A percentile compares a stretch with the other conserved stretches of the same genome.
phyloP scores from a whole-genome alignment of 2,329 filamentous ascomycete genomes.

The Fusarium illudens region DNA sequence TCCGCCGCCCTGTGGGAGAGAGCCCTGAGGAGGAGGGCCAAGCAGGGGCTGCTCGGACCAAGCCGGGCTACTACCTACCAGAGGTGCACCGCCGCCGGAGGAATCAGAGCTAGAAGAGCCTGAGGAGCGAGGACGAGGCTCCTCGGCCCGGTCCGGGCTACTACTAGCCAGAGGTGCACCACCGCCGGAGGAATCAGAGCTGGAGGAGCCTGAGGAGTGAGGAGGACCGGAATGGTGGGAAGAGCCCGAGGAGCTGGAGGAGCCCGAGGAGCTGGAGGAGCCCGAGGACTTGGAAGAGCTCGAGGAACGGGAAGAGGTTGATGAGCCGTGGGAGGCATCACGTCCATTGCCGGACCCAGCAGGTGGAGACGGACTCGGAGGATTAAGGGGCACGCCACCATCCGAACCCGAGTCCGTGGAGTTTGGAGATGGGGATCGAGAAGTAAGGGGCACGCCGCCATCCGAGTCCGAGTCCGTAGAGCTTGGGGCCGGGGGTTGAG shows the following conservation, averaged over 20 bases:
- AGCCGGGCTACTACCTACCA: not conserved
- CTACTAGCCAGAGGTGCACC: not conserved
- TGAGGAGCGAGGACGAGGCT: not conserved
- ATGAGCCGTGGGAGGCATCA: not conserved
- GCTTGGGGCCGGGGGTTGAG: not conserved
- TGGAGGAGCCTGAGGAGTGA: not conserved
- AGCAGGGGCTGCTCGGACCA: not conserved
- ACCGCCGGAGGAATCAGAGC: not conserved
- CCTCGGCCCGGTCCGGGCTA: not conserved
- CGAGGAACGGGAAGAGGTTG: not conserved
- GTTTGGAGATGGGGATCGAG: not conserved
- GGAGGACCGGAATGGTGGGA: not conserved
- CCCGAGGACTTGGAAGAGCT: not conserved
- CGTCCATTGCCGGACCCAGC: not conserved
- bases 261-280: not conserved
- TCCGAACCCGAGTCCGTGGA: not conserved
- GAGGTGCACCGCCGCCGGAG: not conserved
- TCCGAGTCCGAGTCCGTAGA: not conserved
- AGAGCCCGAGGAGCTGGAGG: not conserved
- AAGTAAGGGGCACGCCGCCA: not conserved
- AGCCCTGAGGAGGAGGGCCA: too few relatives aligned
- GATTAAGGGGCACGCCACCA: not conserved
- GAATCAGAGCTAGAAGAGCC: not conserved
- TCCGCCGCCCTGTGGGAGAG: not conserved
- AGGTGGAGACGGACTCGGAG: not conserved